Evolutionary conservation across 1,139 yeast genomes (phyloP).

Genomic region (Taphrina betulina): DNA sequence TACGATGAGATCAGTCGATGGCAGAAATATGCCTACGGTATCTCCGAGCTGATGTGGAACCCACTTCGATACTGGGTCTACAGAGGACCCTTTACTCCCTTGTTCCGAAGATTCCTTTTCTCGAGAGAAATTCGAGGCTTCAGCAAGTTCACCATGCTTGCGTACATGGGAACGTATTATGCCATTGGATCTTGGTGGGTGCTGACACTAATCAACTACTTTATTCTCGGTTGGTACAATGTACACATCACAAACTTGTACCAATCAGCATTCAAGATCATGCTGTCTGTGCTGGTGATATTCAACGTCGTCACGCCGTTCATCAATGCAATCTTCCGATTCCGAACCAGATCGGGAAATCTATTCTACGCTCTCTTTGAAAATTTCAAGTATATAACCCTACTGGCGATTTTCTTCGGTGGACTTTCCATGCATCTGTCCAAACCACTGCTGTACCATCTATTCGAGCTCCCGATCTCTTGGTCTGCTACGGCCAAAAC

Average conservation of each 20-base stretch:
- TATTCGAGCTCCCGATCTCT: constrained; percentile 36
- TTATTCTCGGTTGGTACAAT: constrained; percentile 37
- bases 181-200: constrained; percentile 36
- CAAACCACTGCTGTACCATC: constrained; percentile 35
- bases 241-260: constrained; percentile 34
- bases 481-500: constrained; percentile 38
- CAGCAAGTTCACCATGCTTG: constrained; percentile 37
- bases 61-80: constrained; percentile 34
- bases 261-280: constrained; percentile 36
- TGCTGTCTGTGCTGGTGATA: constrained; percentile 34
- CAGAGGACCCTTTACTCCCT: constrained; percentile 36
- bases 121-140: constrained; percentile 35
- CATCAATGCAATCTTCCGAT: constrained; percentile 36
- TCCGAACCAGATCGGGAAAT: constrained; percentile 33
- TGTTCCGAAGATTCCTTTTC: constrained; percentile 34
- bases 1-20: constrained; percentile 38
- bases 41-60: constrained; percentile 35
- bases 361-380: constrained; percentile 33
- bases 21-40: constrained; percentile 37
- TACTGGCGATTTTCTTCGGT: constrained; percentile 36
- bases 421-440: constrained; percentile 36
- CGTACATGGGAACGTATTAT: constrained; percentile 37
- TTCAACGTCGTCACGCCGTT: constrained; percentile 36
- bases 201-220: constrained; percentile 36
- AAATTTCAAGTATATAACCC: constrained; percentile 33